Base-by-base conservation (phyloP, 495 filamentous ascomycete species). In the Trypethelium eluteriae region DNA sequence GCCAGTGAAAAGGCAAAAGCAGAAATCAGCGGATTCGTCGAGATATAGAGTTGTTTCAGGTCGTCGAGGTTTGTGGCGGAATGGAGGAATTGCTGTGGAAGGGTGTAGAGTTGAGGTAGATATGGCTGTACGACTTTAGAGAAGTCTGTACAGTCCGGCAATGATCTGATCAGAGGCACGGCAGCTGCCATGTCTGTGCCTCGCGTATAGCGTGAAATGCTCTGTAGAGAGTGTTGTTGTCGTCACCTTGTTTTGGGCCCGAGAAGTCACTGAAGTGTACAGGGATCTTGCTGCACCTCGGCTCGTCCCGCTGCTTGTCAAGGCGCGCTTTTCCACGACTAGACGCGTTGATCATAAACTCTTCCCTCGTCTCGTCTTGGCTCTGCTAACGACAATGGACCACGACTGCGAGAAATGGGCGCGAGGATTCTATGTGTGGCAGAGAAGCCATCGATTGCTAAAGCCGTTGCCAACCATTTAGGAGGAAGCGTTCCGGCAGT, bases 381-480 rank as follows among this genome's bases (percentile, higher is more conserved):
- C 49, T 25, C 11, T 53, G 1, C 49, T 16, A 25, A 53, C 11
- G n/a, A 53, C 49, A n/a, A 59, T 59, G 53, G 32, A 59, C 14
- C 0, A 3, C 10, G 25, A 36, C 18, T 59, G 0, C 16, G 3
- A 12, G 62, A 70, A 38, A 73, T 73, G 72, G 71, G 67, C 44
- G 66, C 18, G 4, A 83, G 81, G 75, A 86, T 96, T 68, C 82
- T 98, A 36, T 98, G 95, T 74, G 92, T 98, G 69, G 94, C 94
- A 65, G 94, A 98, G 74, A 98, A 98, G 78, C 92, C 92, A 64
- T 93, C 93, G 41, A 98, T 98, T 66, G 89, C 94, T 63, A 96
- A 92, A 77, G 91, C 94, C 56, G 95, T 98, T 62, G 89, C 94
- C 39, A 83, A 86, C 62, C 93, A 97, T 79, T 82, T 98, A 62